Percentiles rank a stretch among this genome's conserved stretches.
phyloP scores from a whole-genome alignment of 441 rosid species.

The Mallotus repandus region DNA sequence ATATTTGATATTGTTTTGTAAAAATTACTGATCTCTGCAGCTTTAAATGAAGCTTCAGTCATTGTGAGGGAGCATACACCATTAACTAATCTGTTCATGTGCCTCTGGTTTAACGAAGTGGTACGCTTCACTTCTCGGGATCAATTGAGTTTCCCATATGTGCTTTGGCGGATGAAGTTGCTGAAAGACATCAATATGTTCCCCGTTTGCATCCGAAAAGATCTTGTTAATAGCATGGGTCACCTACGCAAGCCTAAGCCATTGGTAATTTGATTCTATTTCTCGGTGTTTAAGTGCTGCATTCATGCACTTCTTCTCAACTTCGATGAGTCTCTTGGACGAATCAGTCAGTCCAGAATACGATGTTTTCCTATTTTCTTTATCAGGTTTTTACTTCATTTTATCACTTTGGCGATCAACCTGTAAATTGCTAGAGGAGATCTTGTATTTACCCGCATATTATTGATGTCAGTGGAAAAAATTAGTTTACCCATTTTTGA shows the following conservation, averaged over 20 bases:
- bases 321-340: no score
- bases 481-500: no score
- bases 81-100: constrained; percentile 73
- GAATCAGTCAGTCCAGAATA: no score
- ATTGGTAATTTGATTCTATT: constrained; percentile 29
- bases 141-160: constrained; percentile 93
- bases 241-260: constrained; percentile 92
- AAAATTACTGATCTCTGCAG: constrained; percentile 40
- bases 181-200: constrained; percentile 70
- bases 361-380: no score
- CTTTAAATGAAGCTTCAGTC: constrained; percentile 86
- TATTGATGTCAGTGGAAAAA: background rate
- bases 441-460: background rate
- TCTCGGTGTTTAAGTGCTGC: background rate
- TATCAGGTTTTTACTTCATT: background rate
- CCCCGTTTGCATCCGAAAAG: constrained; percentile 88
- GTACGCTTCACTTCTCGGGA: constrained; percentile 97
- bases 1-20: background rate
- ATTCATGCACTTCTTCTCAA: background rate
- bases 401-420: background rate
- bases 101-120: constrained; percentile 98
- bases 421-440: background rate
- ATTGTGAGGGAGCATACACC: constrained; percentile 90
- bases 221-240: constrained; percentile 91
- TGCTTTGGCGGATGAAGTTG: constrained; percentile 80